These are phyloP conservation scores for Pichia ethanolica DNA, from an alignment of 805 yeast species.

Conservation along the genomic window DNA sequence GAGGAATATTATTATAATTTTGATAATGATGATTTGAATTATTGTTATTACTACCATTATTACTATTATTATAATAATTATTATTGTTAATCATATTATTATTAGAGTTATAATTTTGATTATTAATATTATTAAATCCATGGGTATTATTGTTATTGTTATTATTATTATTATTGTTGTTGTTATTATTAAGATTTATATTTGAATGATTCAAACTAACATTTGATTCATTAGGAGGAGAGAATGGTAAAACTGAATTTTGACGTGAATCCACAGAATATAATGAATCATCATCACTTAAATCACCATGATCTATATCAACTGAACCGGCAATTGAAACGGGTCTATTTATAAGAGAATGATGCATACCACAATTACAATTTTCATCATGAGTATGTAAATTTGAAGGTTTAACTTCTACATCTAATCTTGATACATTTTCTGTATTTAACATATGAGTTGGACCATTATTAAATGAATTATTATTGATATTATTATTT, in stretches of 20 bases:
- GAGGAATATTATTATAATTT: too few relatives aligned
- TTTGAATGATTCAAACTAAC: too few relatives aligned
- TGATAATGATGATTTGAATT: background rate
- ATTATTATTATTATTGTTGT: background rate
- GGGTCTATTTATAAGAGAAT: conserved; percentile 53
- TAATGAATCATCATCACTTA: conserved; percentile 39
- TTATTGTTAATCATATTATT: too few relatives aligned
- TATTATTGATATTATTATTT: background rate
- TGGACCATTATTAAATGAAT: background rate
- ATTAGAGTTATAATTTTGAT: too few relatives aligned
- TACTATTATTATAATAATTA: background rate
- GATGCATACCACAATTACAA: conserved; percentile 48
- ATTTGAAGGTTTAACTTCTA: conserved; percentile 1
- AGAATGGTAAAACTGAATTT: conserved; percentile 10
- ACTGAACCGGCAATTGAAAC: conserved; percentile 60
- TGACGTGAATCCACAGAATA: conserved; percentile 3
- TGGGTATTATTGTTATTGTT: background rate
- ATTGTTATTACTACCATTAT: background rate
- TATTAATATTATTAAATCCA: too few relatives aligned
- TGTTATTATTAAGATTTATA: background rate
- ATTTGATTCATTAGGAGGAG: too few relatives aligned
- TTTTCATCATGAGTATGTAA: conserved; percentile 41
- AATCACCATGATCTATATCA: conserved; percentile 38
- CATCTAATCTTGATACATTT: conserved; percentile 17
- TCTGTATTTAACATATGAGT: conserved; percentile 20